Percentiles rank a stretch among this genome's conserved stretches.
These are phyloP conservation scores for Silene uniflora DNA, from an alignment of 148 eudicot genomes.

Conservation along the genomic window DNA sequence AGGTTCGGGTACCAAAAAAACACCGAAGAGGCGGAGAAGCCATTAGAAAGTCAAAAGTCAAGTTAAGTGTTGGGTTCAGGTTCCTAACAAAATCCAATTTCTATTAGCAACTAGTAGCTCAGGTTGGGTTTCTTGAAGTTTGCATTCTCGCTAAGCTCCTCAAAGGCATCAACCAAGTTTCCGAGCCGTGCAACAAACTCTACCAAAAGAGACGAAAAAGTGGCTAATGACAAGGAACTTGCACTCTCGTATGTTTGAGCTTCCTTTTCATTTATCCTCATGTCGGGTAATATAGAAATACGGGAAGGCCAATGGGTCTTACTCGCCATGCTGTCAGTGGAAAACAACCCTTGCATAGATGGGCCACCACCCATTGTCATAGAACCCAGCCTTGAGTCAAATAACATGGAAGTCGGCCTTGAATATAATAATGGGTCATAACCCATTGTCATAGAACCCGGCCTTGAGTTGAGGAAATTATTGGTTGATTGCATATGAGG, in stretches of 20 bases:
- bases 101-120: background rate
- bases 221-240: slow-evolving; percentile 49
- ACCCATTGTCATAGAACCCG: slow-evolving; percentile 20
- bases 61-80: background rate
- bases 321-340: slow-evolving; percentile 25
- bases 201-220: slow-evolving; percentile 46
- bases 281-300: slow-evolving; percentile 30
- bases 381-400: background rate
- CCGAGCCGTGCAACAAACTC: slow-evolving; percentile 64
- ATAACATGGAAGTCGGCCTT: slow-evolving; percentile 19
- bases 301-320: slow-evolving; percentile 49
- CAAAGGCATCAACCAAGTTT: slow-evolving; percentile 45
- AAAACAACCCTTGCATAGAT: slow-evolving; percentile 30
- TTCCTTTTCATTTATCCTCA: slow-evolving; percentile 38
- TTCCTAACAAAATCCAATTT: background rate
- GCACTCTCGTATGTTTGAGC: slow-evolving; percentile 50
- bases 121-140: slow-evolving; percentile 29
- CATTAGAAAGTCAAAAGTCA: background rate
- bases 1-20: background rate
- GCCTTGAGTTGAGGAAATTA: slow-evolving; percentile 20
- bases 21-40: background rate
- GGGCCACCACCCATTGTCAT: slow-evolving; percentile 9
- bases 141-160: slow-evolving; percentile 47
- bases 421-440: background rate
- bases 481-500: background rate